These are phyloP conservation scores for Debaryomyces prosopidis DNA, from an alignment of 805 yeast species.

Conservation along the genomic window DNA sequence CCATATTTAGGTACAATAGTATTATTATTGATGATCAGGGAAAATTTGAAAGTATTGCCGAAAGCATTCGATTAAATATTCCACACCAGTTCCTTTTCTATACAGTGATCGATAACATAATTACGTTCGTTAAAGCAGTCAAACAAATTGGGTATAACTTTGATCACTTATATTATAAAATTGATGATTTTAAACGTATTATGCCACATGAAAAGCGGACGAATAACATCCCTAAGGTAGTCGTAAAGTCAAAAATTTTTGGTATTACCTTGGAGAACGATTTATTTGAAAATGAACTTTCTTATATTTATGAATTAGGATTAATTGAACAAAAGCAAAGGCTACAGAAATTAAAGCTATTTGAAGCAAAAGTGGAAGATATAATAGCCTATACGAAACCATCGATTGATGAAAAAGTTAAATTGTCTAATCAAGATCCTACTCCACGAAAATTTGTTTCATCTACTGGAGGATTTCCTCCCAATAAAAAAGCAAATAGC, in stretches of 20 bases:
- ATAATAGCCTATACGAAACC: constrained; percentile 15
- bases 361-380: constrained; percentile 28
- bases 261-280: constrained; percentile 79
- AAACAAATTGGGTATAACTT: constrained; percentile 59
- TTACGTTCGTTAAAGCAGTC: constrained; percentile 65
- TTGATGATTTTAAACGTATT: constrained; percentile 32
- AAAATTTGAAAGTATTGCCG: constrained; percentile 24
- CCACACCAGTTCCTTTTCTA: constrained; percentile 79
- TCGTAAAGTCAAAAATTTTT: constrained; percentile 55
- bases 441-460: neutral
- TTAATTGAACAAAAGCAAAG: constrained; percentile 63
- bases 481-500: constrained; percentile 4
- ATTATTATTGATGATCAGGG: constrained; percentile 12
- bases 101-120: constrained; percentile 75
- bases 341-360: constrained; percentile 45
- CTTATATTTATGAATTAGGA: constrained; percentile 66
- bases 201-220: constrained; percentile 39
- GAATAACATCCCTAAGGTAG: constrained; percentile 53
- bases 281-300: constrained; percentile 79
- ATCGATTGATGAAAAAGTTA: constrained; percentile 10
- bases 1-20: constrained; percentile 13
- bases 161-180: constrained; percentile 22
- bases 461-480: neutral
- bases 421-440: constrained; percentile 8
- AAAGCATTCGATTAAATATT: constrained; percentile 50